Conservation (phyloP, 1,284 basidiomycete species). For the Pseudozyma flocculosa region DNA sequence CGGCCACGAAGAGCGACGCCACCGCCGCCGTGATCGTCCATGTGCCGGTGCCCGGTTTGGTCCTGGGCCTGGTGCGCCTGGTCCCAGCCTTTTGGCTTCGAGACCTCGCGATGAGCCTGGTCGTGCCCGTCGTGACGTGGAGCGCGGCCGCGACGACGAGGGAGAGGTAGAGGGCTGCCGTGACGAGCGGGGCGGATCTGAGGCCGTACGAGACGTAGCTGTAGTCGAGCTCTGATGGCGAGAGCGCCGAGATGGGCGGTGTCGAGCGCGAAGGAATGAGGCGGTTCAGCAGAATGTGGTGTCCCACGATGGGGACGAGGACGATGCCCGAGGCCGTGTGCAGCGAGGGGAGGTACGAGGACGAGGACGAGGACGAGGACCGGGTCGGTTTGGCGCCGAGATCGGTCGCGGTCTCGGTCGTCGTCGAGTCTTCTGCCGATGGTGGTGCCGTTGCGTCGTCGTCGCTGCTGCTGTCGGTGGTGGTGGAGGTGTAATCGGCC, state of each 20-base stretch:
- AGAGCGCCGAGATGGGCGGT: constrained; percentile 28
- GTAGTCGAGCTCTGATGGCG: constrained; percentile 48
- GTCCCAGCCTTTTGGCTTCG: too few relatives aligned
- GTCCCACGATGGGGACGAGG: constrained; percentile 24
- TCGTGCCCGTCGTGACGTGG: constrained; percentile 4
- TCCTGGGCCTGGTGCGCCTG: too few relatives aligned
- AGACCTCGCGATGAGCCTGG: neutral
- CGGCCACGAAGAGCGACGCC: constrained; percentile 9
- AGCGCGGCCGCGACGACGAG: constrained; percentile 24
- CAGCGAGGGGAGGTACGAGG: too few relatives aligned
- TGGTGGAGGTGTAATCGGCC: neutral
- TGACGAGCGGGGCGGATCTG: constrained; percentile 7
- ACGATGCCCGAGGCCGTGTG: constrained; percentile 29
- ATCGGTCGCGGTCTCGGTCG: too few relatives aligned
- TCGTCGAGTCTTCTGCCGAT: too few relatives aligned
- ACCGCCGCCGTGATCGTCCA: neutral
- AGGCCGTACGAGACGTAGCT: constrained; percentile 40
- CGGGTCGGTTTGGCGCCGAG: too few relatives aligned
- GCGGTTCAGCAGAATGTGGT: constrained; percentile 43
- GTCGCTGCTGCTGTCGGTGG: too few relatives aligned
- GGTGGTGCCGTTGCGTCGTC: too few relatives aligned
- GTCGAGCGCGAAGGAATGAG: constrained; percentile 19
- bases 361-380: too few relatives aligned
- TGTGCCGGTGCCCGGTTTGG: too few relatives aligned
- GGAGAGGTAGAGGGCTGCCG: constrained; percentile 9